Evolutionary conservation across 148 eudicot genomes (phyloP), one percentile per base, ranked within the genome.

Genomic region (Nyssa sinensis): DNA sequence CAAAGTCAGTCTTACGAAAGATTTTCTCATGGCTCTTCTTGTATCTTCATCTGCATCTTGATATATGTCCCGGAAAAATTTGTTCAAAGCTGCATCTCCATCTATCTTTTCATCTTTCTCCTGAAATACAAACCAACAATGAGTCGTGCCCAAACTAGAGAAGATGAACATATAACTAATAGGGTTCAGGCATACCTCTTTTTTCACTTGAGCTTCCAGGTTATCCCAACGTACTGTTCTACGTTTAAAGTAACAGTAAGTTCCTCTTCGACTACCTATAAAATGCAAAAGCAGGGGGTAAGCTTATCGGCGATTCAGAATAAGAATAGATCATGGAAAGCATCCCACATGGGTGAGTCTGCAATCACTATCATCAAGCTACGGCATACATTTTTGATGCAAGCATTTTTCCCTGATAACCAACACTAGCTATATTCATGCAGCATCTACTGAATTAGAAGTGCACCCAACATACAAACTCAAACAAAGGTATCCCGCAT

Each of bases 41-140:
- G 94, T 84, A 82, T 96, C 99, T 72, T 96, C 98, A 61, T 96
- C 99, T 32, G 98, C 98, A 81, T 87, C 94, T 39, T 66, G 57
- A 78, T 93, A 96, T 47, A 96, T 93, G 64, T 88, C 91, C 67
- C 89, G 80, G 88, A 96, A 96, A 78, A 96, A 96, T 74, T 91
- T 91, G 94, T 96, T 96, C 80, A 96, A 74, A 32, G 97, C 98
- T 5, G 98, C 99, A 87, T 96, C 99, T 51, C 99, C 98, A 66
- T 96, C 99, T 17, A 96, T 78, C 72, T 96, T 96, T 78, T 96
- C 98, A 53, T 96, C 99, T 82, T 96, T 96, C 83, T 96, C 99
- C 99, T 96, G 89, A 67, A 70, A 78, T 65, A 37, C 27, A 59
- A 77, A 44, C 59, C 35, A 27, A 34, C n/a, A 71, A 27, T 59